Conservation (phyloP, 495 filamentous ascomycete genomes). For the Hypoxylon rickii region DNA sequence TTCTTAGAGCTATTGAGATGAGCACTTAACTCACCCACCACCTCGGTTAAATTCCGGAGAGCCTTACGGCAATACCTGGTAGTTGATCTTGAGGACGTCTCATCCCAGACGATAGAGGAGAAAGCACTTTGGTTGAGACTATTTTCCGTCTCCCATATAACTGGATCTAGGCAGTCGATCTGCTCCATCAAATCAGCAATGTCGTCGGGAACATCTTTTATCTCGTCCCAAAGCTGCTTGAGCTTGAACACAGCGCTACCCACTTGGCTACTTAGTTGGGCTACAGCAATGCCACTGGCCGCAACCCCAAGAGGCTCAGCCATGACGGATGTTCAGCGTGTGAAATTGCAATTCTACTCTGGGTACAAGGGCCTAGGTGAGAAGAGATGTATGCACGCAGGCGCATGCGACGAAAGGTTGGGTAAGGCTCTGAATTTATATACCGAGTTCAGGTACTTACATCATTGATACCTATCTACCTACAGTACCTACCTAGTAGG, state of each 20-base stretch:
- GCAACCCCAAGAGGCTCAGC: slow-evolving; percentile 41
- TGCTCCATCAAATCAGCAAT: slow-evolving; percentile 37
- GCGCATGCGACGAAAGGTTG: not conserved
- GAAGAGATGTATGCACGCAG: no score
- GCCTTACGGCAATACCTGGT: slow-evolving; percentile 25
- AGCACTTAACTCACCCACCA: slow-evolving; percentile 30
- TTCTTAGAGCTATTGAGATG: slow-evolving; percentile 24
- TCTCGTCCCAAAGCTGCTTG: slow-evolving; percentile 40
- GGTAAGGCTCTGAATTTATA: not conserved
- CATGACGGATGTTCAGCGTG: slow-evolving; percentile 31
- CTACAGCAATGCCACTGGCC: slow-evolving; percentile 45
- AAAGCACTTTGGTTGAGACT: slow-evolving; percentile 19
- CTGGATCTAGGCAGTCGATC: slow-evolving; percentile 35
- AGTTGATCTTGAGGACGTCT: slow-evolving; percentile 6
- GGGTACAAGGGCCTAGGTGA: no score
- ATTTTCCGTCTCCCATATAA: slow-evolving; percentile 32
- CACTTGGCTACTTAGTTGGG: slow-evolving; percentile 34
- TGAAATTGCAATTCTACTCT: no score
- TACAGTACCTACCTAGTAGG: no score
- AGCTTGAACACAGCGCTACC: slow-evolving; percentile 38
- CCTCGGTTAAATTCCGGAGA: slow-evolving; percentile 12
- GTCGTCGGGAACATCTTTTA: slow-evolving; percentile 41
- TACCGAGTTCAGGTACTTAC: not conserved
- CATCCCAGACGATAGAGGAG: slow-evolving; percentile 14
- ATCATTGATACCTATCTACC: no score